Evolutionary conservation across 768 basidiomycete genomes (phyloP), one percentile per base, ranked within the genome.

Genomic region (Boletus sp.): DNA sequence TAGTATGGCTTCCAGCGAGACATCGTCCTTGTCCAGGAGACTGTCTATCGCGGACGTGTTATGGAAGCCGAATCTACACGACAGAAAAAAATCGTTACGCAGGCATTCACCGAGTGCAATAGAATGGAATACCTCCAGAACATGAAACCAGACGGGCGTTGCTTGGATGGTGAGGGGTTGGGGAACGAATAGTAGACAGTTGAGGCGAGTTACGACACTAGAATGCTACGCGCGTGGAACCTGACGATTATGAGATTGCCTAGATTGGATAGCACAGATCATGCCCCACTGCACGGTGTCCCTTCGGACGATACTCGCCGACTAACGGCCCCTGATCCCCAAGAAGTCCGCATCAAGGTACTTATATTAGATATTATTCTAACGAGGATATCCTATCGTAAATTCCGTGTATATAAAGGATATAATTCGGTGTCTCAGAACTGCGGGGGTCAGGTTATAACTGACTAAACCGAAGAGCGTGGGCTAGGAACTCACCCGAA

Each of bases 31-130:
- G 80, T 92, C 89, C 59, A 97, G 83, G 57, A 97, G 82, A 66
- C 83, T 83, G 82, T 97, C 94, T 73, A 97, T 92, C 57, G 87
- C 80, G 53, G 91, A 92, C 53, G 86, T 87, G 80, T 91, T 90
- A 73, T 90, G 86, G 76, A 93, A 92, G 65, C 90, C 90, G 78
- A 94, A 94, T 86, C 92, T 94, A 29, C 46, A 56, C 58, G 59
- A 54, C 20, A 24, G 45, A 18, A 51, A 56, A 28, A 33, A 56
- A 30, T 40, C 54, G 36, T 62, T 30, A 59, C 29, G 37, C 44
- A 9, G 12, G 32, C 29, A 24, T 39, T 42, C 10, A 17, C 10
- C 11, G 37, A 55, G 7, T 32, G 20, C 20, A 56, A 44, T 33
- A 45, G 28, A 46, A 50, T 20, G 52, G 50, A 63, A 57, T 77